These are phyloP conservation scores for Cordyceps javanica DNA, from an alignment of 2,329 filamentous ascomycete genomes.

Conservation along the genomic window DNA sequence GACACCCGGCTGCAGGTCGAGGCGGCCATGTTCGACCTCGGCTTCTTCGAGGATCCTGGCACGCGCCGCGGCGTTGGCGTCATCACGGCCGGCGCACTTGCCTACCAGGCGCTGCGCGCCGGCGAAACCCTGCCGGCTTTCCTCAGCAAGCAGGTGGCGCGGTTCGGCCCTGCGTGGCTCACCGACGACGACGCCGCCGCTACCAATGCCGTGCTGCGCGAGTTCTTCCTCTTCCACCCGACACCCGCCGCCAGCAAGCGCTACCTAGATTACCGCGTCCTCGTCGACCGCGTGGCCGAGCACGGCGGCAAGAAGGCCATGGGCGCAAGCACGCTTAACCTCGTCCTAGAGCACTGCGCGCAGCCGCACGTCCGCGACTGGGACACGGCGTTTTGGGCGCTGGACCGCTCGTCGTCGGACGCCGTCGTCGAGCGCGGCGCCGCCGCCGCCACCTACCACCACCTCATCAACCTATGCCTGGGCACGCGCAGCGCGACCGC, in stretches of 20 bases:
- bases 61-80: slow-evolving; percentile 33
- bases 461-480: slow-evolving; percentile 33
- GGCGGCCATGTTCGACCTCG: slow-evolving; percentile 39
- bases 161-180: slow-evolving; percentile 43
- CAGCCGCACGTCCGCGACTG: slow-evolving; percentile 21
- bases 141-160: slow-evolving; percentile 31
- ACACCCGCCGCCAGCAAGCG: slow-evolving; percentile 14
- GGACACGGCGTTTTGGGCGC: slow-evolving; percentile 26
- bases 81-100: slow-evolving; percentile 38
- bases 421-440: slow-evolving; percentile 18
- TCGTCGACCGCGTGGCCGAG: slow-evolving; percentile 22
- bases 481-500: slow-evolving; percentile 23
- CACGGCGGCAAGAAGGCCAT: slow-evolving; percentile 18
- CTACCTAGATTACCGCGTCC: slow-evolving; percentile 22
- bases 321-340: slow-evolving; percentile 30
- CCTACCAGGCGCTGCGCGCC: slow-evolving; percentile 33
- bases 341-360: slow-evolving; percentile 29
- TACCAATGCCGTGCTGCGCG: slow-evolving; percentile 34
- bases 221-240: slow-evolving; percentile 35
- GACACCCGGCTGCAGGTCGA: slow-evolving; percentile 43
- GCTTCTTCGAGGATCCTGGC: slow-evolving; percentile 33
- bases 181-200: slow-evolving; percentile 25
- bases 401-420: slow-evolving; percentile 18
- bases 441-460: slow-evolving; percentile 28
- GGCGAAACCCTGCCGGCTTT: slow-evolving; percentile 31